Evolutionary conservation across 2,329 filamentous ascomycete species (phyloP), one percentile per base, ranked within the genome.

Genomic region (Colletotrichum nymphaeae): DNA sequence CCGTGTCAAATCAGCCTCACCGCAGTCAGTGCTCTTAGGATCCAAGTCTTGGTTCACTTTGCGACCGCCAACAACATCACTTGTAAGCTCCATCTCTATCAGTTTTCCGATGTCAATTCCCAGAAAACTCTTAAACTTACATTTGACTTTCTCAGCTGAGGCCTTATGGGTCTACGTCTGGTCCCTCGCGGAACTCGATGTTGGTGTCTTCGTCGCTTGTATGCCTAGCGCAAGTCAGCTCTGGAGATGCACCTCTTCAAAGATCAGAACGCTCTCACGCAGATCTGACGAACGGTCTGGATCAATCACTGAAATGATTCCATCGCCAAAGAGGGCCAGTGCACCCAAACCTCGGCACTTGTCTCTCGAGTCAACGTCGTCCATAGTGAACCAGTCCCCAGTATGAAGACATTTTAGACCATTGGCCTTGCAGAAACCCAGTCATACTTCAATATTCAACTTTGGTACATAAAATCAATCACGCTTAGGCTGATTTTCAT

Each of bases 221-320:
- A 63, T 64, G 52, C 67, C 58, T 7, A 32, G 12, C 24, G 67
- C 67, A 14, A 30, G 67, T 26, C 67, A 69, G n/a, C 46, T 68
- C 1, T 60, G 37, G 65, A 67, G 57, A 37, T 46, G 19, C 42
- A 46, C 19, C 19, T 46, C 19, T 4, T 46, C 42, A 2, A 46
- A 46, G 19, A n/a, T n/a, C 42, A 46, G 19, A 46, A n/a, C 42
- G 7, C 16, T 46, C 14, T 46, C 42, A n/a, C 42, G 3, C 19
- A 46, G 19, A 46, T 46, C 16, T 46, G 19, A 46, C 7, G 42
- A 46, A 46, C 7, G 42, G 42, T 46, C 42, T 46, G 42, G 42
- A 0, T 46, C 42, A 46, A 46, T 19, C 19, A 46, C 42, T 16
- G 19, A 46, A 46, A 19, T 46, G 16, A 19, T 46, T 8, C 42